Evolutionary conservation across 306 rosid genomes (phyloP), one percentile per base, ranked within the genome.

Genomic region (Prunus campanulata): DNA sequence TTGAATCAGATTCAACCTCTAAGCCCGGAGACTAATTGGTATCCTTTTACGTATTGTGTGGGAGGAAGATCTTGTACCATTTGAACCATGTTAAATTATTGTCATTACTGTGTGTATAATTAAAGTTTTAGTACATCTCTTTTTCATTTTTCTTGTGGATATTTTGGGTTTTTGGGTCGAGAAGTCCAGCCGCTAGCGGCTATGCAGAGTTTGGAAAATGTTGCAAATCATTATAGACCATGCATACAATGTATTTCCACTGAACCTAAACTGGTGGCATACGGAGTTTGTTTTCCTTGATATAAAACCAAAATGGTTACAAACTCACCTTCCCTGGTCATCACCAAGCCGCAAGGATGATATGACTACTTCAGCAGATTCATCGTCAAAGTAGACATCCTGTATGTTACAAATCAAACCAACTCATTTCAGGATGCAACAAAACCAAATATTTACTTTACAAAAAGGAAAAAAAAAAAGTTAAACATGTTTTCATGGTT

Each of bases 311-410:
- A 75, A 68, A 39, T 25, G 24, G 47, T 48, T 62, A 49, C 49
- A 72, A 80, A 86, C 97, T 83, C 72, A 96, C 99, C 99, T 93
- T 83, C 99, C 99, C 79, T 93, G 93, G 61, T 96, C 99, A 81
- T 92, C 98, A 66, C 97, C 87, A 18, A 96, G 98, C 82, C 98
- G 87, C 63, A 96, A 83, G 73, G 97, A 91, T 22, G 99, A 96
- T 87, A 96, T 91, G 66, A 91, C 97, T 24, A 93, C 98, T 84
- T 96, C 98, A 49, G 98, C 97, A 78, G 98, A 96, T 68, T 96
- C 99, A 66, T 96, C 98, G 56, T 89, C 97, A 86, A 93, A 96
- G 88, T 96, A 96, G 80, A 89, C 99, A 68, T 93, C 97, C 99
- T 96, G 91, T 65, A 78, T 54, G 66, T 72, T 27, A 8, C 75